Evolutionary conservation across 2,329 filamentous ascomycete species (phyloP), one percentile per base, ranked within the genome.

Genomic region (Clonostachys rhizophaga): DNA sequence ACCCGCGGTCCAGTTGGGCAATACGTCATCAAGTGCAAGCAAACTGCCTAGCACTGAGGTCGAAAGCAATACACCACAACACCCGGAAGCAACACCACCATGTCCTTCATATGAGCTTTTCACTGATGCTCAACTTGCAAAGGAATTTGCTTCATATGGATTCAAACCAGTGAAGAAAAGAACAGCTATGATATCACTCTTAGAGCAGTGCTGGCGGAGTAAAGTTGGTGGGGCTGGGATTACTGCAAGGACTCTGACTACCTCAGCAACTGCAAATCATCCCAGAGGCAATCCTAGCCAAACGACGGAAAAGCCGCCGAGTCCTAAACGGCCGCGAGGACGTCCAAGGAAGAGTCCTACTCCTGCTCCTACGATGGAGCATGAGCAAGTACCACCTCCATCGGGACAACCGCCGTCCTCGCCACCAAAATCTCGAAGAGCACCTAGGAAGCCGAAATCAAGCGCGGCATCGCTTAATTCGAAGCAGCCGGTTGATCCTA

Each of bases 111-210:
- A 78, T 50, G 73, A 78, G 39, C 64, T 76, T 0, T 83, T 79
- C 49, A 83, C 83, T 4, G 83, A 86, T 50, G 65, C 72, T 9
- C 79, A 87, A 49, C 67, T 91, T 14, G 69, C 80, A 4, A 79
- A 74, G 47, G 76, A 86, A 56, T 68, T 91, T 41, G 68, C 75
- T 6, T 70, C 72, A 0, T 90, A 83, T 56, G 86, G 85, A 0
- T 91, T 91, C 65, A 91, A 91, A 58, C 70, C 83, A 2, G 69
- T 91, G 33, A 88, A 84, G 59, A 80, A 72, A 47, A 76, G 87
- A 16, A 72, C 76, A 43, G 80, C 81, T 9, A 89, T 89, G 84
- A 83, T 91, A 50, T 71, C 79, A 2, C 64, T 90, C 11, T 68
- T 91, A 12, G 71, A 87, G 45, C 78, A 83, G 57, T 91, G 88